These are phyloP conservation scores for Gelatoporia subvermispora DNA, from an alignment of 768 basidiomycete genomes.

Conservation along the genomic window DNA sequence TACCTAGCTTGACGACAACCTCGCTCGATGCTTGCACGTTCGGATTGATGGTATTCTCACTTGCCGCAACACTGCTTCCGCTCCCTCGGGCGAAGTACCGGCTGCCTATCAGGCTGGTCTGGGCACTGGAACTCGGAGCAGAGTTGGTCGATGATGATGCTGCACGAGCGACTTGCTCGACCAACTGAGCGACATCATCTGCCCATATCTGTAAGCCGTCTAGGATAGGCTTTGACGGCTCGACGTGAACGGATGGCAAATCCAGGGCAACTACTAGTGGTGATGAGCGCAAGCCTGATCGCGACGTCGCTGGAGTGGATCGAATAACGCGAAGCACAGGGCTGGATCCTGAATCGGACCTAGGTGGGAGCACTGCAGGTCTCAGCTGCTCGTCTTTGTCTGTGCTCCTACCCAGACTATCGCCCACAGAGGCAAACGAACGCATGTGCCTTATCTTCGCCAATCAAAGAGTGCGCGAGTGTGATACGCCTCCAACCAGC, in stretches of 20 bases:
- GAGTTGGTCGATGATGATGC: too few species aligned
- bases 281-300: conserved; percentile 1
- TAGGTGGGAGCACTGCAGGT: not conserved
- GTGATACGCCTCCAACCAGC: conserved; percentile 42
- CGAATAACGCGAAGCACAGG: conserved; percentile 2
- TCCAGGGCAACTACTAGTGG: conserved; percentile 22
- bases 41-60: conserved; percentile 9
- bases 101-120: conserved; percentile 73
- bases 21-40: conserved; percentile 27
- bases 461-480: conserved; percentile 41
- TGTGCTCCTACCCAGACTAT: not conserved
- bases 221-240: conserved; percentile 58
- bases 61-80: too few species aligned
- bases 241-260: conserved; percentile 58
- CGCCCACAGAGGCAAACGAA: conserved; percentile 39
- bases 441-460: conserved; percentile 34
- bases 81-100: conserved; percentile 50
- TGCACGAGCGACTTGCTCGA: conserved; percentile 41
- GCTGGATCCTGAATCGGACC: not conserved
- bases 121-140: too few species aligned
- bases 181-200: conserved; percentile 77
- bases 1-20: conserved; percentile 43
- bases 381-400: too few species aligned
- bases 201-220: conserved; percentile 85
- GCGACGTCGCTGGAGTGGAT: not conserved